These are phyloP conservation scores for Arbutus unedo DNA, from an alignment of 148 eudicot species.

Conservation along the genomic window DNA sequence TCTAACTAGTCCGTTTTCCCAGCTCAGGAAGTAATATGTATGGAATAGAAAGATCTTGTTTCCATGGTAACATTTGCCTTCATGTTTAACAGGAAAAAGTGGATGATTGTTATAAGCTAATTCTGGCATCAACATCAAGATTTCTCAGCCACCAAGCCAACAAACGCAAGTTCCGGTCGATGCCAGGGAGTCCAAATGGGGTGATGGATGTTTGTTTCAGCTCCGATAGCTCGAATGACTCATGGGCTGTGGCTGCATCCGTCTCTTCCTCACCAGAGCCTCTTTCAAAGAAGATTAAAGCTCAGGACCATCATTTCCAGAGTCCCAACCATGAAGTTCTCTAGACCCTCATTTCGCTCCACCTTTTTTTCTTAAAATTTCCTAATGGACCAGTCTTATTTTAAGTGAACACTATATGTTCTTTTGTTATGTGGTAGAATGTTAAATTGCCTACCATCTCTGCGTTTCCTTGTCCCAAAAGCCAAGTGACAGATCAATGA, in stretches of 20 bases:
- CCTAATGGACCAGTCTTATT: slow-evolving; percentile 4
- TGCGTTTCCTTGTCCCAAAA: slow-evolving; percentile 25
- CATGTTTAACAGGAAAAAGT: slow-evolving; percentile 50
- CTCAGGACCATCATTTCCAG: slow-evolving; percentile 23
- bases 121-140: slow-evolving; percentile 37
- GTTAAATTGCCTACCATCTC: slow-evolving; percentile 64
- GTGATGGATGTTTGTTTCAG: slow-evolving; percentile 61
- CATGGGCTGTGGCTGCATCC: slow-evolving; percentile 43
- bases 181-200: slow-evolving; percentile 68
- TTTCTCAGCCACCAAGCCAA: slow-evolving; percentile 29
- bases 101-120: slow-evolving; percentile 48
- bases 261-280: slow-evolving; percentile 58
- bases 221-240: slow-evolving; percentile 59
- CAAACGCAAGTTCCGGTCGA: slow-evolving; percentile 46
- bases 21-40: too few relatives aligned
- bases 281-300: slow-evolving; percentile 45
- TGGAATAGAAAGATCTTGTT: background rate
- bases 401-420: slow-evolving; percentile 30
- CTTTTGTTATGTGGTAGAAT: slow-evolving; percentile 22
- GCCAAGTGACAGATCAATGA: slow-evolving; percentile 5
- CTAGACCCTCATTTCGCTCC: slow-evolving; percentile 8
- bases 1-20: background rate
- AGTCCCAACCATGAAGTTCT: slow-evolving; percentile 20
- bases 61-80: background rate
- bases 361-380: background rate